phyloP scores from a whole-genome alignment of 345 rosid species.

The Eutrema yunnanense region DNA sequence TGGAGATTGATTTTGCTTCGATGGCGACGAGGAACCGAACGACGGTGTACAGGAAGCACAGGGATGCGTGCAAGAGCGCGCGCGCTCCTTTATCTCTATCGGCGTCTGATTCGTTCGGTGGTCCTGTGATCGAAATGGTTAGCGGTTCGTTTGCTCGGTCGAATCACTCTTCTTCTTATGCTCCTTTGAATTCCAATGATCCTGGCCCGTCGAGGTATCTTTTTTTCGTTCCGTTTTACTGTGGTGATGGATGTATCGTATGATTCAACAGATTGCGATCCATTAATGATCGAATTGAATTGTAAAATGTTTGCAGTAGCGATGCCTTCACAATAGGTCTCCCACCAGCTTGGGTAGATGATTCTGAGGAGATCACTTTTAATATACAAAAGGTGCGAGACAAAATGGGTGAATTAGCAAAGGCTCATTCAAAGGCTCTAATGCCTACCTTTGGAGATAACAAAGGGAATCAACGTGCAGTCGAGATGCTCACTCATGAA shows the following conservation, averaged over 20 bases:
- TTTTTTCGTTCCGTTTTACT: not conserved
- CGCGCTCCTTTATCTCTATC: conserved; percentile 44
- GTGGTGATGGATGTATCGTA: not conserved
- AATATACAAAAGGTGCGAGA: conserved; percentile 59
- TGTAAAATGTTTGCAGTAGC: conserved; percentile 38
- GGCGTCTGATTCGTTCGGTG: conserved; percentile 38
- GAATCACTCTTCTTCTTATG: conserved; percentile 39
- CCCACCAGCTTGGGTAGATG: conserved; percentile 90
- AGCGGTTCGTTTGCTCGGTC: conserved; percentile 46
- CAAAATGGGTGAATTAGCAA: conserved; percentile 68
- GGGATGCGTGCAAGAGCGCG: conserved; percentile 62
- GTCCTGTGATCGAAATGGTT: conserved; percentile 61
- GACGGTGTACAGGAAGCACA: conserved; percentile 40
- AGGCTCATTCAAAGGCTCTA: conserved; percentile 78
- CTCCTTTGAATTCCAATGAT: conserved; percentile 52
- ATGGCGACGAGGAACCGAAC: conserved; percentile 65
- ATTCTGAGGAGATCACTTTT: conserved; percentile 69
- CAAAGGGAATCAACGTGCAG: conserved; percentile 61
- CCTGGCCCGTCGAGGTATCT: conserved; percentile 38
- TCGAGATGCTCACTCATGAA: conserved; percentile 70
- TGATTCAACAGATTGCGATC: too few species aligned
- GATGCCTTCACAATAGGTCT: conserved; percentile 70
- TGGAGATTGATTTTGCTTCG: not conserved
- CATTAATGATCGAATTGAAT: not conserved
- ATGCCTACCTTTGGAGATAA: conserved; percentile 95